These are phyloP conservation scores for Mycena metata DNA, from an alignment of 768 basidiomycete species.

Conservation along the genomic window DNA sequence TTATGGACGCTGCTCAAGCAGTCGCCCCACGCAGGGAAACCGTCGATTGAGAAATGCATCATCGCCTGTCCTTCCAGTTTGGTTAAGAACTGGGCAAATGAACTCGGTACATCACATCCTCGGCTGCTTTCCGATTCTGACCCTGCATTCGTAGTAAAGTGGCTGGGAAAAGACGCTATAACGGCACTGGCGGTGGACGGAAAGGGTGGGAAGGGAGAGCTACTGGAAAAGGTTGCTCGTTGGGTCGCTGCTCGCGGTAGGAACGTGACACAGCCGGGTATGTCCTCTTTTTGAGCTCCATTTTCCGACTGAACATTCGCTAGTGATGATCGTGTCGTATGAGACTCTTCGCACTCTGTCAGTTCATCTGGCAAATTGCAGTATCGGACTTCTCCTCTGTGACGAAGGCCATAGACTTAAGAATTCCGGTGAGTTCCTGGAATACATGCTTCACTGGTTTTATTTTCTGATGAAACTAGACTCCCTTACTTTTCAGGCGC, in stretches of 20 bases:
- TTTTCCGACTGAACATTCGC: not conserved
- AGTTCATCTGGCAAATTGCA: conserved; percentile 80
- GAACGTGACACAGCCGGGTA: conserved; percentile 93
- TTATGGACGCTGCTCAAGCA: conserved; percentile 97
- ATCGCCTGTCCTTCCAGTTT: conserved; percentile 97
- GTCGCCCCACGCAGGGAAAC: conserved; percentile 88
- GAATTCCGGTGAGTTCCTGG: conserved; percentile 79
- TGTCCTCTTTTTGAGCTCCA: conserved; percentile 32
- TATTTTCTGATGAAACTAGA: conserved; percentile 59
- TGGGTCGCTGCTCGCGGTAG: conserved; percentile 94
- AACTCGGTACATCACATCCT: conserved; percentile 76
- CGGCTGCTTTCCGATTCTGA: not conserved
- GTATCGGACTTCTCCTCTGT: conserved; percentile 92
- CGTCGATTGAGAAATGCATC: conserved; percentile 96
- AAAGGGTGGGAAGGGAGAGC: conserved; percentile 86
- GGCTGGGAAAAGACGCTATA: conserved; percentile 90
- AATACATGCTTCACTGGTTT: not conserved
- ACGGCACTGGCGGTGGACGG: conserved; percentile 92
- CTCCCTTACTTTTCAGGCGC: conserved; percentile 87
- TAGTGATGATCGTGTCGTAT: conserved; percentile 99
- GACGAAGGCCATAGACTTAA: conserved; percentile 98
- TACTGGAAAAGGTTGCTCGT: conserved; percentile 82
- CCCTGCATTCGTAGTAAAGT: conserved; percentile 75
- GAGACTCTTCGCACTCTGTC: conserved; percentile 91
- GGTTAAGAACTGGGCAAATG: conserved; percentile 99